phyloP scores from a whole-genome alignment of 371 early-diverging fungal species.

The Rhizopus microsporus region DNA sequence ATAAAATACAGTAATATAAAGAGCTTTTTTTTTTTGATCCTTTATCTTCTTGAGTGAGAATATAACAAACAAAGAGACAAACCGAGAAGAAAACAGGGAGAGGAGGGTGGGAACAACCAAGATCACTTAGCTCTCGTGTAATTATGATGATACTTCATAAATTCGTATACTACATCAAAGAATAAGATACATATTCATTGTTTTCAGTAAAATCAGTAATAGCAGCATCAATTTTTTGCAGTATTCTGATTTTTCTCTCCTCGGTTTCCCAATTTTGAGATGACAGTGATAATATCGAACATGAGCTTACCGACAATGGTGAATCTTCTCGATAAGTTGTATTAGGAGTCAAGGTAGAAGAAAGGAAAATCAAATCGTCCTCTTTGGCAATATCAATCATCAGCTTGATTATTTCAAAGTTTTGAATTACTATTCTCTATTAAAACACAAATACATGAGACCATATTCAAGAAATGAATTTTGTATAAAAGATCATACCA shows the following conservation, averaged over 20 bases:
- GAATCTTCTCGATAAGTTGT: slow-evolving; percentile 14
- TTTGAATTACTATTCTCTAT: slow-evolving; percentile 16
- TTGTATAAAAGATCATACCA: slow-evolving; percentile 4
- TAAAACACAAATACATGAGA: slow-evolving; percentile 12
- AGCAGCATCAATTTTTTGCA: slow-evolving; percentile 16
- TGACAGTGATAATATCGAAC: slow-evolving; percentile 11
- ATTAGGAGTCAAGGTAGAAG: slow-evolving; percentile 11
- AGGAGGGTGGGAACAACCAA: too few species aligned
- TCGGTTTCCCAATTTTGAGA: slow-evolving; percentile 7
- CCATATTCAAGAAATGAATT: slow-evolving; percentile 14
- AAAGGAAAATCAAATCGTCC: slow-evolving; percentile 9
- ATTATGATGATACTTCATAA: too few species aligned
- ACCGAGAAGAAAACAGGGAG: too few species aligned
- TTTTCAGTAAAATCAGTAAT: slow-evolving; percentile 11
- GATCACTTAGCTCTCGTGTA: too few species aligned
- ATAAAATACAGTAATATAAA: too few species aligned
- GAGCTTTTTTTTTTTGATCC: too few species aligned
- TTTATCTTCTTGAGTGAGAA: too few species aligned
- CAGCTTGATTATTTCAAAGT: slow-evolving; percentile 21
- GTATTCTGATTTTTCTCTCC: slow-evolving; percentile 13
- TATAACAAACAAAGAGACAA: too few species aligned
- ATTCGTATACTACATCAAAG: too few species aligned
- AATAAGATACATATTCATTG: slow-evolving; percentile 13
- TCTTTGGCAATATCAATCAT: slow-evolving; percentile 15
- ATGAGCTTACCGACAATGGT: slow-evolving; percentile 9